Base-by-base conservation (phyloP, 1,139 yeast genomes). In the Yamadazyma oceani region DNA sequence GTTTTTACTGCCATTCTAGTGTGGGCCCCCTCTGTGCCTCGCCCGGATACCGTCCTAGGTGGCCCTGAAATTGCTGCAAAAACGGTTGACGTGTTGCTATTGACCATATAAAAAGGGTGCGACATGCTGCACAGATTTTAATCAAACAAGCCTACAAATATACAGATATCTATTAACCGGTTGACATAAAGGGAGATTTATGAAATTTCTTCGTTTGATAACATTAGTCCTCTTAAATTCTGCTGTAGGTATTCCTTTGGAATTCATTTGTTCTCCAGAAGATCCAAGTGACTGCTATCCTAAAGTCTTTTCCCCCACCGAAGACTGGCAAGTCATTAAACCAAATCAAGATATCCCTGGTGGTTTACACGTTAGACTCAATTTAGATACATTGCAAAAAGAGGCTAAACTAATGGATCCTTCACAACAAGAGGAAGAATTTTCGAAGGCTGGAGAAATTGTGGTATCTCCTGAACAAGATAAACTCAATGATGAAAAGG, bases 321-420 rank as follows among this genome's bases (percentile, higher is more conserved):
- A 55, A 2, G 76, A 82, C 49, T 89, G 96, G 95, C 81, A 82
- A 64, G 54, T 54, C 2, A 75, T 89, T 7, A 73, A 66, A 55
- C 80, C 75, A 42, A 86, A 84, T 12, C 95, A 85, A 54, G 72
- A 75, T 12, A 71, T 87, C 6, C 95, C 96, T 1, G 75, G 75
- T 13, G 96, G 96, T 0, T 63, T 88, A 32, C 95, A 88, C 59
- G 80, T 85, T 32, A 67, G 87, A 51, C 55, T 84, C 51, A 76
- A 87, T 56, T 63, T 85, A 39, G 88, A 83, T 19, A 82, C 89
- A 0, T 80, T 83, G 19, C 58, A 63, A 28, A 78, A 71, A 53
- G 86, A 83, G 55, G 96, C 95, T 1, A 84, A 77, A 46, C 40
- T 83, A 8, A 54, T 69, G 53, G 74, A 68, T 14, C 50, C 53